Evolutionary conservation across 176 grass and related monocot species (phyloP).

Genomic region (Cenchrus fungigraminus): DNA sequence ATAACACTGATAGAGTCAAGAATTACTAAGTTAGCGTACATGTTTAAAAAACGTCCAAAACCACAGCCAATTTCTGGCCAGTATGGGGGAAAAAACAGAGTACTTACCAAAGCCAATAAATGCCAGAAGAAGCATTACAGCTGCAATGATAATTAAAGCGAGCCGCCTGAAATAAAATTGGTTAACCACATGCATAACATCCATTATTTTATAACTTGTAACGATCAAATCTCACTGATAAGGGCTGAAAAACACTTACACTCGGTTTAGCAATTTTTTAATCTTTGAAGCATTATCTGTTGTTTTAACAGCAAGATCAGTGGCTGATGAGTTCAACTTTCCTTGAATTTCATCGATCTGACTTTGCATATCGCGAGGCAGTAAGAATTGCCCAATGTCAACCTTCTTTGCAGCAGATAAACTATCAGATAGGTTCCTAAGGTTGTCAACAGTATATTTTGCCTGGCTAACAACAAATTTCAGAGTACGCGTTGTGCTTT

Average conservation of each 20-base stretch:
- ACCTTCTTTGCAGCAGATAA: conserved; percentile 78
- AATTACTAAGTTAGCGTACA: conserved; percentile 47
- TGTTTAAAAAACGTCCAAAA: conserved; percentile 3
- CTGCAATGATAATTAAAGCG: conserved; percentile 72
- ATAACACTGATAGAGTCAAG: conserved; percentile 65
- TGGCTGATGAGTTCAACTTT: conserved; percentile 76
- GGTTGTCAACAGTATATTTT: conserved; percentile 85
- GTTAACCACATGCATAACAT: conserved; percentile 24
- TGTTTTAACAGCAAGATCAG: conserved; percentile 60
- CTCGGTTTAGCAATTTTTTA: conserved; percentile 49
- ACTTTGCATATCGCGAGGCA: conserved; percentile 53
- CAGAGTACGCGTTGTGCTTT: conserved; percentile 76
- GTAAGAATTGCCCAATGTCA: conserved; percentile 51
- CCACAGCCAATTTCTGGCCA: not conserved
- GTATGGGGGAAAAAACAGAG: not conserved
- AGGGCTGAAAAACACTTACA: conserved; percentile 51
- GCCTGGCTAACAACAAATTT: conserved; percentile 72
- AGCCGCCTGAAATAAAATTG: conserved; percentile 60
- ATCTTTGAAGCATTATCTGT: conserved; percentile 73
- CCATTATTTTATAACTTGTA: not conserved
- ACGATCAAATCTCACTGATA: conserved; percentile 23
- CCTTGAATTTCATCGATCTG: conserved; percentile 70
- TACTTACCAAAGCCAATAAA: conserved; percentile 93
- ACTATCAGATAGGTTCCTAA: conserved; percentile 83
- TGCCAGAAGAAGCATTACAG: conserved; percentile 86